phyloP scores from a whole-genome alignment of 2,329 filamentous ascomycete genomes.

The Metarhizium anisopliae region DNA sequence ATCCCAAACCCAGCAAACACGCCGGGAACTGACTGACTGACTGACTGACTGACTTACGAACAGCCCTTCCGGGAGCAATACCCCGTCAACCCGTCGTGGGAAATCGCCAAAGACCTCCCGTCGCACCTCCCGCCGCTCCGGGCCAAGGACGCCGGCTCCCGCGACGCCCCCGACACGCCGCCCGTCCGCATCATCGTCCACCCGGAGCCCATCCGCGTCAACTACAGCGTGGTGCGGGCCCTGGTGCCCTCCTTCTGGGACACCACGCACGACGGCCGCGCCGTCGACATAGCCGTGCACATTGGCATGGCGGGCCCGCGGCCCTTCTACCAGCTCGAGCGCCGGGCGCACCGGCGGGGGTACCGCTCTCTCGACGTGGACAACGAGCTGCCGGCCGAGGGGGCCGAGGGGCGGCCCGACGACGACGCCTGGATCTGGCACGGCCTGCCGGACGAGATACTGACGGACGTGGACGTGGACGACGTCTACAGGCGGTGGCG shows the following conservation, averaged over 20 bases:
- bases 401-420: conserved; percentile 34
- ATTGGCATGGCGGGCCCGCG: conserved; percentile 68
- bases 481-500: conserved; percentile 50
- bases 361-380: conserved; percentile 67
- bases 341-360: conserved; percentile 59
- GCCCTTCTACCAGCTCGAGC: conserved; percentile 62
- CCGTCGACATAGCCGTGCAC: conserved; percentile 62
- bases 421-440: conserved; percentile 45
- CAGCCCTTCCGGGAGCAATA: conserved; percentile 69
- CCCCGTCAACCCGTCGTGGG: conserved; percentile 70
- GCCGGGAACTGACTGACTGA: too few species aligned
- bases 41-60: conserved; percentile 10
- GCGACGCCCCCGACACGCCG: conserved; percentile 21
- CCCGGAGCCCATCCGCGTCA: conserved; percentile 59
- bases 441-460: conserved; percentile 44
- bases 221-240: conserved; percentile 56
- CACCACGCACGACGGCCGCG: conserved; percentile 18
- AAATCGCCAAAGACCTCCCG: conserved; percentile 65
- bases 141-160: conserved; percentile 28
- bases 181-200: conserved; percentile 56
- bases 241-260: conserved; percentile 57
- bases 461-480: conserved; percentile 48
- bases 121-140: conserved; percentile 46
- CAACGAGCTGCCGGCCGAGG: conserved; percentile 45
- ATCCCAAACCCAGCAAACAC: too few species aligned